A percentile compares a stretch with the other conserved stretches of the same genome.
phyloP scores from a whole-genome alignment of 768 basidiomycete genomes.

The Tricholoma furcatifolium region DNA sequence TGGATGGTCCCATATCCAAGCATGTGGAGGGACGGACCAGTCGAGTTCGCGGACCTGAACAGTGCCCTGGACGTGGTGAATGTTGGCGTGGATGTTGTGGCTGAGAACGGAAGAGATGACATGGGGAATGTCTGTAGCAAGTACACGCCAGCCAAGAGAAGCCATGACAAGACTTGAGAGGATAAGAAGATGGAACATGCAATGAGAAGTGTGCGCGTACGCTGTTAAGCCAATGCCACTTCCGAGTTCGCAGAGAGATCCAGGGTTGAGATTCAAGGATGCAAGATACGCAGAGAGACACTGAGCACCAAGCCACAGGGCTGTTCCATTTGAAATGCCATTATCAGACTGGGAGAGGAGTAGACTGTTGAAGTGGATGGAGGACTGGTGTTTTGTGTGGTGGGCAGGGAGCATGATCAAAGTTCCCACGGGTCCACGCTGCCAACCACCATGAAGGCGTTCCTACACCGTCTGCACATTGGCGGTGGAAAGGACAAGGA shows the following conservation, averaged over 20 bases:
- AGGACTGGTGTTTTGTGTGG: constrained; percentile 58
- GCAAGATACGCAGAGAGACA: constrained; percentile 65
- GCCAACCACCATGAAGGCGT: constrained; percentile 68
- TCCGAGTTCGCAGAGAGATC: constrained; percentile 71
- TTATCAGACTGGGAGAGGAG: constrained; percentile 56
- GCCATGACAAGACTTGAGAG: constrained; percentile 55
- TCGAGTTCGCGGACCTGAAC: constrained; percentile 68
- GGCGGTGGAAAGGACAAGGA: constrained; percentile 69
- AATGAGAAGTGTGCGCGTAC: constrained; percentile 40
- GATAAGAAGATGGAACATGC: neutral
- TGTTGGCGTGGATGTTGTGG: constrained; percentile 59
- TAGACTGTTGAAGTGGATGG: constrained; percentile 39
- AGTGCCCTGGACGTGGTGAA: constrained; percentile 36
- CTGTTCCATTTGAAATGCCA: constrained; percentile 72
- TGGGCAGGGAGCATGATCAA: constrained; percentile 48
- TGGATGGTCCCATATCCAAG: constrained; percentile 55
- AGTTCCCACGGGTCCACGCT: constrained; percentile 21
- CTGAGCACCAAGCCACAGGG: constrained; percentile 84
- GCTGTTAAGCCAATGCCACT: constrained; percentile 80
- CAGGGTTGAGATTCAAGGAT: constrained; percentile 28
- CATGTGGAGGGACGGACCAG: constrained; percentile 57
- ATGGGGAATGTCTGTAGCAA: constrained; percentile 70
- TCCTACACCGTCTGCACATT: constrained; percentile 74
- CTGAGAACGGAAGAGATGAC: constrained; percentile 64
- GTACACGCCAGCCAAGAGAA: constrained; percentile 71